Conservation (phyloP, 2,329 filamentous ascomycete species). For the Aspergillus ustus region DNA sequence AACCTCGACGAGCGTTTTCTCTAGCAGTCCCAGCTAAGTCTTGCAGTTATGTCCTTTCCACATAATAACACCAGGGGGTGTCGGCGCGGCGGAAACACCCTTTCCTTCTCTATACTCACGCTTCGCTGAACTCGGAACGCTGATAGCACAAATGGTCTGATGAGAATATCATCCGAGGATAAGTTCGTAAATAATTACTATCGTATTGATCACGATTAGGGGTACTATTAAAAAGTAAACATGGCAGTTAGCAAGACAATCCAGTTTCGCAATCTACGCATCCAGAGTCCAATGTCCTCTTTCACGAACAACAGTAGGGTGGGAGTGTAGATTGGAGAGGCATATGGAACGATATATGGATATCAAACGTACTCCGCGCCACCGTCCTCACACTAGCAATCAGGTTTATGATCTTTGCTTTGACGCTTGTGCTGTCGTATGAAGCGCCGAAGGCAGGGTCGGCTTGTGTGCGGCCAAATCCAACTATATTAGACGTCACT, state of each 20-base stretch:
- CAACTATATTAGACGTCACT: slow-evolving; percentile 61
- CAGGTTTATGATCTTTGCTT: slow-evolving; percentile 84
- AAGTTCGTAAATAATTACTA: slow-evolving; percentile 83
- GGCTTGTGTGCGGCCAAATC: slow-evolving; percentile 67
- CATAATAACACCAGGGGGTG: neutral
- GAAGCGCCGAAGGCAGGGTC: slow-evolving; percentile 79
- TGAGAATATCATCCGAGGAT: slow-evolving; percentile 66
- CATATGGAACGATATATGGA: neutral
- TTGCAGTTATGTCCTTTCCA: neutral
- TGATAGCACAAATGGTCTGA: neutral
- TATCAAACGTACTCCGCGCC: slow-evolving; percentile 76
- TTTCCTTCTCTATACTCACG: neutral
- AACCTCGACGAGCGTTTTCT: neutral
- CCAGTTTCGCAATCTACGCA: neutral
- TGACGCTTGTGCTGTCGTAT: slow-evolving; percentile 75
- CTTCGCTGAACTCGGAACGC: neutral
- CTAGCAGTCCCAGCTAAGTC: neutral
- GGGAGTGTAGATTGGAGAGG: neutral
- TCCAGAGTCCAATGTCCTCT: neutral
- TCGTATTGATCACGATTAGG: slow-evolving; percentile 78
- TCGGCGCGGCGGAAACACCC: neutral
- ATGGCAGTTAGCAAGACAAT: neutral
- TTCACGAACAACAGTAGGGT: neutral
- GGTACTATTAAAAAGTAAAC: slow-evolving; percentile 63
- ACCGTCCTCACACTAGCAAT: slow-evolving; percentile 89